A percentile compares a stretch with the other conserved stretches of the same genome.
These are phyloP conservation scores for Fusarium algeriense DNA, from an alignment of 2,329 filamentous ascomycete species.

Conservation along the genomic window DNA sequence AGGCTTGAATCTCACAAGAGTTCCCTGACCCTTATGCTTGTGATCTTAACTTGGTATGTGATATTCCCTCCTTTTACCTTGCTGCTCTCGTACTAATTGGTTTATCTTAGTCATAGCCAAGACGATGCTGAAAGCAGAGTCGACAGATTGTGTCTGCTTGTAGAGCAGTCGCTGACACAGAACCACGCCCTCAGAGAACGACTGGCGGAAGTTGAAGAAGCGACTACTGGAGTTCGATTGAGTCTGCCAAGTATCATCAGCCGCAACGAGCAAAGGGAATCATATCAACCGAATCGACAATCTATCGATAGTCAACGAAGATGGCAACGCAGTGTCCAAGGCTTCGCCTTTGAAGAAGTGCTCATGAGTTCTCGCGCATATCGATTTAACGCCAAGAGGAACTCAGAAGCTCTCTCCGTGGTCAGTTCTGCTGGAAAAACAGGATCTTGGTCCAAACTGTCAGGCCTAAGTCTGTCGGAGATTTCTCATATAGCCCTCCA, in stretches of 20 bases:
- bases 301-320: background rate
- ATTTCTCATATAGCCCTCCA: conserved; percentile 20
- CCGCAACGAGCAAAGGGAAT: too few relatives aligned
- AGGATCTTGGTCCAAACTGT: conserved; percentile 23
- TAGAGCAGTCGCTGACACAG: conserved; percentile 5
- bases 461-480: conserved; percentile 21
- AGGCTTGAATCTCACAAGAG: conserved; percentile 25
- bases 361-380: conserved; percentile 20
- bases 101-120: conserved; percentile 1
- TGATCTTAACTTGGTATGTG: conserved; percentile 13
- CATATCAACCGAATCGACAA: background rate
- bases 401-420: conserved; percentile 17
- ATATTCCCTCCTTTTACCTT: rapidly evolving
- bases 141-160: conserved; percentile 10
- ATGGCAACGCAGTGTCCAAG: conserved; percentile 7
- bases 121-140: conserved; percentile 18
- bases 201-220: background rate
- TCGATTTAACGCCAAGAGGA: background rate
- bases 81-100: background rate
- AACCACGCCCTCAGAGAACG: conserved; percentile 5
- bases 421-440: conserved; percentile 19
- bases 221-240: background rate
- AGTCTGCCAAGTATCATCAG: too few relatives aligned
- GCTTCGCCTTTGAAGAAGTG: conserved; percentile 12
- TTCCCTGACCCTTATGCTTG: conserved; percentile 18